Percentiles rank a stretch among this genome's conserved stretches.
Conservation (phyloP, 78 protist species). For the Speleostelium caveatum region DNA sequence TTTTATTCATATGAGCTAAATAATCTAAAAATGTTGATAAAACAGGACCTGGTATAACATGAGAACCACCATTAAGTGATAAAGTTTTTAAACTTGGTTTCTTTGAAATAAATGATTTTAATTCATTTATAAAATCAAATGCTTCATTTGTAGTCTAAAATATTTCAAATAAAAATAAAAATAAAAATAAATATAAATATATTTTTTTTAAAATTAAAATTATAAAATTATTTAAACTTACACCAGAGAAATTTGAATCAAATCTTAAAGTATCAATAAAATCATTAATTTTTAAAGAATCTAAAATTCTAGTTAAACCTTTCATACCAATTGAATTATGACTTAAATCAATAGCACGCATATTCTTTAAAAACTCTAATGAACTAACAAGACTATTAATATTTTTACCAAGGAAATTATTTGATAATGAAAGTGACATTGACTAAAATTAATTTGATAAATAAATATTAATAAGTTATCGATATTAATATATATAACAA, state of each 20-base stretch:
- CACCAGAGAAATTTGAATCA: slow-evolving; percentile 3
- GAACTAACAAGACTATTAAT: slow-evolving; percentile 7
- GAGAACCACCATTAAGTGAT: neutral
- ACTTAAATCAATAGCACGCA: neutral
- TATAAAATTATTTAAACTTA: neutral
- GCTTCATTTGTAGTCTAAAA: slow-evolving; percentile 25
- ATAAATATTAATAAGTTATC: too few relatives aligned
- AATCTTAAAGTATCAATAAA: neutral
- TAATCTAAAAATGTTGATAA: neutral
- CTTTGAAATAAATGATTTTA: neutral
- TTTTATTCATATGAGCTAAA: neutral
- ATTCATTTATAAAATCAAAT: slow-evolving; percentile 13
- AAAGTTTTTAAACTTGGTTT: neutral
- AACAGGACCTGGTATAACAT: neutral
- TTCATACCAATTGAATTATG: neutral
- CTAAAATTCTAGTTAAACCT: slow-evolving; percentile 6
- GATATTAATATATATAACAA: neutral
- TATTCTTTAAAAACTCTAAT: neutral
- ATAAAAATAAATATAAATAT: neutral
- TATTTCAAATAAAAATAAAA: too few relatives aligned
- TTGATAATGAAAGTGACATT: neutral
- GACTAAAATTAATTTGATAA: neutral
- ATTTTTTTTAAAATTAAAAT: neutral
- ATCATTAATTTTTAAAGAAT: slow-evolving; percentile 20
- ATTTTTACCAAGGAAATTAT: slow-evolving; percentile 4